Base-by-base conservation (phyloP, 306 rosid species). In the Cucurbita maxima region DNA sequence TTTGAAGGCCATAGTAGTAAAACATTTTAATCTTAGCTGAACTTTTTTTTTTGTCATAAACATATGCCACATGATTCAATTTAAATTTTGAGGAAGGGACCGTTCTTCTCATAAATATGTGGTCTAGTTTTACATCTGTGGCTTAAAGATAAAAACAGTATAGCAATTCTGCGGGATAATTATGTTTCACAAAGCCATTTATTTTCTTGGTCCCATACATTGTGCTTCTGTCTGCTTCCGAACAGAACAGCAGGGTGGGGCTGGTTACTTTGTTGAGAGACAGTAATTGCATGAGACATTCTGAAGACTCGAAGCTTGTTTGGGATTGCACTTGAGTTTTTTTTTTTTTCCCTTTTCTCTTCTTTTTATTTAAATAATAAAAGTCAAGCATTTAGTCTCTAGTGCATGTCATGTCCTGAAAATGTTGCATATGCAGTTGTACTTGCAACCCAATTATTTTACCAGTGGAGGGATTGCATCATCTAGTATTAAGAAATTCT, bases 211-310 rank as follows among this genome's bases (percentile, higher is more conserved):
- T 54, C 73, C 41, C 51, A n/a, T 61, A 61, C 40, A 52, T 34
- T 38, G 63, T 40, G 52, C 55, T 60, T 41, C 58, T 61, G 72
- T 41, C 41, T 52, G 53, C 55, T 50, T 50, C 78, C 38, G 73
- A 74, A 38, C 58, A 48, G 73, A 63, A 50, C 62, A 75, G 25
- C 51, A 38, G 41, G 37, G 73, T 62, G 78, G 78, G 78, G 19
- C 15, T 61, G 73, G 36, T 20, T 75, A 51, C 37, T 63, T 40
- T 34, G 43, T 38, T 45, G 52, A 50, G 54, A 62, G 47, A 30
- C 34, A 30, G 60, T 60, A 34, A 48, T 47, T 51, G 36, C 1
- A 50, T 57, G 76, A 73, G 57, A 44, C 72, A 50, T 62, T 62
- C 61, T 58, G 73, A 62, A 41, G 56, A 7, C 19, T 34, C 54